These are phyloP conservation scores for Aeschynomene evenia DNA, from an alignment of 306 rosid genomes.

Conservation along the genomic window DNA sequence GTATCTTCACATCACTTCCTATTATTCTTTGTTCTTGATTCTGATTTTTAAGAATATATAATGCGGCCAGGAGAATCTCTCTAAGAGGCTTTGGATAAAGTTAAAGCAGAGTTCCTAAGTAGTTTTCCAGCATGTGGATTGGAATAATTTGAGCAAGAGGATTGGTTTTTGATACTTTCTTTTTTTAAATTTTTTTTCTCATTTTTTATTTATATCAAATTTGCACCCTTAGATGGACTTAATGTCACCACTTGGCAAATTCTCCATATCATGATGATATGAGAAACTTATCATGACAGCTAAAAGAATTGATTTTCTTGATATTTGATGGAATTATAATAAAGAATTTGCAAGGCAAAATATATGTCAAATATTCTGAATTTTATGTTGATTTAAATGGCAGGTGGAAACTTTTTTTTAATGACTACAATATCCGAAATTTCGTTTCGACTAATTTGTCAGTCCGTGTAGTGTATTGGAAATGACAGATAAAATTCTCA, in stretches of 20 bases:
- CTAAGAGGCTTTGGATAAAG: conserved; percentile 43
- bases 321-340: not conserved
- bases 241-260: conserved; percentile 37
- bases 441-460: no score
- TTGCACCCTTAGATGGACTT: conserved; percentile 39
- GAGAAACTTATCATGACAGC: conserved; percentile 27
- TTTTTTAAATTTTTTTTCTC: no score
- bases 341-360: not conserved
- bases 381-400: not conserved
- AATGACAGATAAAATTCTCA: no score
- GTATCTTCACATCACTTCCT: conserved; percentile 45
- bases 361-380: not conserved
- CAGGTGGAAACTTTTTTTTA: not conserved
- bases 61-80: conserved; percentile 53
- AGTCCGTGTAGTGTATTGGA: no score
- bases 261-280: conserved; percentile 13
- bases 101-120: conserved; percentile 57
- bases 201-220: conserved; percentile 20
- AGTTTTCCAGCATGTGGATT: conserved; percentile 53
- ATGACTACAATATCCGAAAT: no score
- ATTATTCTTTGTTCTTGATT: conserved; percentile 44
- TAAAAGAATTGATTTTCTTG: not conserved
- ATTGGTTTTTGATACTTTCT: conserved; percentile 31
- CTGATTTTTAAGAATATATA: conserved; percentile 59
- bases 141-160: conserved; percentile 42